Evolutionary conservation across 2,329 filamentous ascomycete genomes (phyloP).

Genomic region (Colletotrichum endophyticum): DNA sequence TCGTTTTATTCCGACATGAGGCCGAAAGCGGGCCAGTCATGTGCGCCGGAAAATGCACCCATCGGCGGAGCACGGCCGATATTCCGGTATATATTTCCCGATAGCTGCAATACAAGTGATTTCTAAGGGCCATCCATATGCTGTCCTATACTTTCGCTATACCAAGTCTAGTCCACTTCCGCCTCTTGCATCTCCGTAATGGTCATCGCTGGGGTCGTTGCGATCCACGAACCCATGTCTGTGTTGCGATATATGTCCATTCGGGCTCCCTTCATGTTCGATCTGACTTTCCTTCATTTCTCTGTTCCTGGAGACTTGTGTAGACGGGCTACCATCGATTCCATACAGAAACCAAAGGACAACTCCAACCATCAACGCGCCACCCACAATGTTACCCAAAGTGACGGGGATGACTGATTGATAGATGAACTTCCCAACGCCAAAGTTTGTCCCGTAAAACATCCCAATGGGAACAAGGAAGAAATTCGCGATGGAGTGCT

Average conservation of each 20-base stretch:
- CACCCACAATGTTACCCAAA: background rate
- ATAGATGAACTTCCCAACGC: background rate
- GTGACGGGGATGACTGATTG: background rate
- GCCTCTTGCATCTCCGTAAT: background rate
- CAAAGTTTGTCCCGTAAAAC: background rate
- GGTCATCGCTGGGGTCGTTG: background rate
- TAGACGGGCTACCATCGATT: background rate
- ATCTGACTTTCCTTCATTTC: background rate
- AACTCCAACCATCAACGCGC: background rate
- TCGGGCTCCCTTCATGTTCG: background rate
- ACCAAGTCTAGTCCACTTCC: background rate
- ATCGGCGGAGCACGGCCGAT: background rate
- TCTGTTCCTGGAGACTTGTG: background rate
- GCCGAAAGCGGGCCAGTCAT: background rate
- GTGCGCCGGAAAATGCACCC: background rate
- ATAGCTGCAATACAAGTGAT: background rate
- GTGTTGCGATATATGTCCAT: background rate
- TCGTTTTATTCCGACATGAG: background rate
- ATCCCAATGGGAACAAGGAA: background rate
- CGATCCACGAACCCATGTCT: background rate
- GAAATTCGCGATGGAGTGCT: background rate
- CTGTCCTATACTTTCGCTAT: background rate
- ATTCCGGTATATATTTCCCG: background rate
- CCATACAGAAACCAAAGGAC: background rate
- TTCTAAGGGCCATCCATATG: background rate